Base-by-base conservation (phyloP, 2,329 filamentous ascomycete species). In the Trichoderma sp. region DNA sequence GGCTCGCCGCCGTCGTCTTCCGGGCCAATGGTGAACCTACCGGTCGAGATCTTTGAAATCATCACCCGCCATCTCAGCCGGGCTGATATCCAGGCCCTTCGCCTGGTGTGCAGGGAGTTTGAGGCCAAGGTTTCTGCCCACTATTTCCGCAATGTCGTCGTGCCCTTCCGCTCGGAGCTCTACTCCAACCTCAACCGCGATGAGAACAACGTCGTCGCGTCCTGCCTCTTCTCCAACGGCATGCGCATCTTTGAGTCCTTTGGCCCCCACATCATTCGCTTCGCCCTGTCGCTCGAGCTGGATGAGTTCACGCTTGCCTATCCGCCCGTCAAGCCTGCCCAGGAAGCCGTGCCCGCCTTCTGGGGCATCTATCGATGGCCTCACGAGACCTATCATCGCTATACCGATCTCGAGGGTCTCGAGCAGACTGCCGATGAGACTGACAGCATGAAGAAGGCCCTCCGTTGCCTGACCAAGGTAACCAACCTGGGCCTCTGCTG, bases 221-320 rank as follows among this genome's bases (percentile, higher is more conserved):
- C 74, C 6, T 68, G 69, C 7, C 72, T 80, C 39, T 76, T 81
- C 29, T 76, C 76, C 71, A 83, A 83, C 67, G 87, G 87, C 37
- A 84, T 89, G 74, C 81, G 85, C 68, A 84, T 90, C 35, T 89
- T 90, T 71, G 78, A 86, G 71, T 83, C 84, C 17, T 89, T 90
- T 75, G 87, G 87, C 12, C 78, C 79, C 34, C 83, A 87, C 65
- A 89, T 92, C 67, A 79, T 80, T 32, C 84, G 84, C 64, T 91
- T 90, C 72, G 90, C 88, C 5, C 85, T 92, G 74, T 88, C 87
- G 27, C 87, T 92, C 69, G 89, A 92, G 72, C 82, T 91, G n/a
- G 84, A 86, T 66, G 86, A 90, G 73, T 76, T 78, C 45, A 79
- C 78, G 15, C 74, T 85, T 12, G 78, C 79, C 13, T 77, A 80